Evolutionary conservation across 192 early-diverging fungal species (phyloP), one percentile per base, ranked within the genome.

Genomic region (Umbelopsis isabellina): DNA sequence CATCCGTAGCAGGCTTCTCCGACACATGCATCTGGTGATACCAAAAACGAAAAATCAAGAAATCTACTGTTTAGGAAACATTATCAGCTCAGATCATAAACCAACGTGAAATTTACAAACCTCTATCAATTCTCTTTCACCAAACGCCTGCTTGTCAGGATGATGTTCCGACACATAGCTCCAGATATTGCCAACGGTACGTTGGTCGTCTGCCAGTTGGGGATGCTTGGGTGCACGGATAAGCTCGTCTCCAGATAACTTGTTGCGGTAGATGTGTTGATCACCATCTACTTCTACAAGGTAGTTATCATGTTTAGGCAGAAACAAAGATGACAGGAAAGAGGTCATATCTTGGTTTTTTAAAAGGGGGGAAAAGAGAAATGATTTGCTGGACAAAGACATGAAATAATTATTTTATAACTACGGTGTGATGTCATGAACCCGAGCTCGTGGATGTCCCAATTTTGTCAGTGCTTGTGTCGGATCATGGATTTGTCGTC

Each of bases 191-290:
- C 64, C 66, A 64, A 84, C 68, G 18, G 83, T 80, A 10, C 74
- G 72, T 15, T 82, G 48, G 18, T 69, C 46, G 21, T 71, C 37
- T 44, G 48, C 48, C 5, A 77, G 73, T 49, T 73, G 44, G 1
- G 80, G 80, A 1, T 67, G 23, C 20, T 67, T 37, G 10, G 83
- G 83, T n/a, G 66, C 73, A 30, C 77, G 49, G 11, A 84, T 48
- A 18, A 84, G 72, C 12, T 79, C 75, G 2, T 72, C 70, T n/a
- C 66, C 70, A 12, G 78, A 73, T 35, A 73, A 66, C 21, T 70
- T 68, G 33, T 45, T 80, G 46, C 83, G 77, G 23, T 75, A 81
- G 49, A 84, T 82, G 35, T 81, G 77, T 0, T 84, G 68, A 25
- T 77, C 77, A 65, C 76, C 66, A 45, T 81, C 77, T 46, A 75